A percentile compares a stretch with the other conserved stretches of the same genome.
Evolutionary conservation across 116 monocot species (phyloP).

Genomic region (Zostera marina): DNA sequence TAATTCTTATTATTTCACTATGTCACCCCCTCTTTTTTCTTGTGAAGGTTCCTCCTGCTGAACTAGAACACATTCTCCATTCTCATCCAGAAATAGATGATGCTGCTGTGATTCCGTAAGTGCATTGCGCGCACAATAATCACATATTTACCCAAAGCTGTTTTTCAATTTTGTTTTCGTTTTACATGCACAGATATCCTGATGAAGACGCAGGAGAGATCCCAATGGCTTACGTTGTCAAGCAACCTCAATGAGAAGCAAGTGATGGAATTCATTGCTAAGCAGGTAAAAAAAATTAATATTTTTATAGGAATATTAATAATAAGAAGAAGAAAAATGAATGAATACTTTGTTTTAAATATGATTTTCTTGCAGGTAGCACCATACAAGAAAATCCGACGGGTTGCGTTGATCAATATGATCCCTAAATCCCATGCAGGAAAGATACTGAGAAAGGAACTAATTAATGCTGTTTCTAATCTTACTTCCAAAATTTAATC

Average conservation of each 20-base stretch:
- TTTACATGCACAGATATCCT: conserved; percentile 22
- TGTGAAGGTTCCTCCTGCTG: conserved; percentile 66
- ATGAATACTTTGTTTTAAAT: neutral
- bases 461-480: neutral
- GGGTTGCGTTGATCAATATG: conserved; percentile 7
- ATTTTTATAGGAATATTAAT: neutral
- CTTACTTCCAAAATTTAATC: neutral
- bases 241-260: conserved; percentile 8
- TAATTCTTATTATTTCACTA: neutral
- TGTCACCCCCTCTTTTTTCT: neutral
- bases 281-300: conserved; percentile 7
- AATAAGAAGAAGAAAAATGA: neutral
- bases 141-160: neutral
- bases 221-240: conserved; percentile 27
- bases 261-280: conserved; percentile 18
- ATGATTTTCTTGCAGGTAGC: conserved; percentile 23
- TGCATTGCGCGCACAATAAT: conserved; percentile 3
- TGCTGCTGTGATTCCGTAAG: conserved; percentile 84
- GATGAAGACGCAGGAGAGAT: conserved; percentile 31
- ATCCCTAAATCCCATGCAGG: conserved; percentile 9
- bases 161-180: neutral
- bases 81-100: conserved; percentile 62
- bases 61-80: conserved; percentile 74
- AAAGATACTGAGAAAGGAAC: conserved; percentile 9
- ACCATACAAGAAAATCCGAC: conserved; percentile 16